These are phyloP conservation scores for Candida sanyiensis DNA, from an alignment of 805 yeast species.

Conservation along the genomic window DNA sequence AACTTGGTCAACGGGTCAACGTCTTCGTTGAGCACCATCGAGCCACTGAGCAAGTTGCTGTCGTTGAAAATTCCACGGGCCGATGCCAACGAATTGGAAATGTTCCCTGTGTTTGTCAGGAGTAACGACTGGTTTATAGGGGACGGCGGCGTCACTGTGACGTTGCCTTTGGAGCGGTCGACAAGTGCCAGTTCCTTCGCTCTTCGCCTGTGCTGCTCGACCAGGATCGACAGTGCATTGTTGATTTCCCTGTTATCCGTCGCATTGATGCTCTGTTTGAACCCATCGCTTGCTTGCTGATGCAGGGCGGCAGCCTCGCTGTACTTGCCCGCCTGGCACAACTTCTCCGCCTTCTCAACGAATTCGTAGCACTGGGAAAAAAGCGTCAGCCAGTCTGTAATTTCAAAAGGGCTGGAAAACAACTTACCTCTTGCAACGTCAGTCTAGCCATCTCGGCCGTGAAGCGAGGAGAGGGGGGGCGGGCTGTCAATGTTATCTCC, in stretches of 20 bases:
- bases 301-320: slow-evolving; percentile 36
- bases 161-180: slow-evolving; percentile 4
- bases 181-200: slow-evolving; percentile 26
- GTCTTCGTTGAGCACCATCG: slow-evolving; percentile 7
- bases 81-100: slow-evolving; percentile 10
- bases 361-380: slow-evolving; percentile 30
- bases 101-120: slow-evolving; percentile 6
- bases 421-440: not conserved
- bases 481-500: too few relatives aligned
- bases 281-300: slow-evolving; percentile 30
- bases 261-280: slow-evolving; percentile 24
- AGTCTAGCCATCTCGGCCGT: not conserved
- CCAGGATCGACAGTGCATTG: slow-evolving; percentile 27
- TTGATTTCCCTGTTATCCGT: slow-evolving; percentile 27
- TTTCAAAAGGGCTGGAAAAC: not conserved
- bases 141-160: not conserved
- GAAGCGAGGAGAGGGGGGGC: too few relatives aligned
- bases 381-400: not conserved
- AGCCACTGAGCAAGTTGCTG: slow-evolving; percentile 1
- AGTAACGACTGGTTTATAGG: not conserved
- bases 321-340: slow-evolving; percentile 38
- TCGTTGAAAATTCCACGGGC: slow-evolving; percentile 13
- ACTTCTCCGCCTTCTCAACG: slow-evolving; percentile 48
- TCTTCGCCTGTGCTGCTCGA: slow-evolving; percentile 26
- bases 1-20: slow-evolving; percentile 21